These are phyloP conservation scores for Serendipita sp. DNA, from an alignment of 768 basidiomycete genomes.

Conservation along the genomic window DNA sequence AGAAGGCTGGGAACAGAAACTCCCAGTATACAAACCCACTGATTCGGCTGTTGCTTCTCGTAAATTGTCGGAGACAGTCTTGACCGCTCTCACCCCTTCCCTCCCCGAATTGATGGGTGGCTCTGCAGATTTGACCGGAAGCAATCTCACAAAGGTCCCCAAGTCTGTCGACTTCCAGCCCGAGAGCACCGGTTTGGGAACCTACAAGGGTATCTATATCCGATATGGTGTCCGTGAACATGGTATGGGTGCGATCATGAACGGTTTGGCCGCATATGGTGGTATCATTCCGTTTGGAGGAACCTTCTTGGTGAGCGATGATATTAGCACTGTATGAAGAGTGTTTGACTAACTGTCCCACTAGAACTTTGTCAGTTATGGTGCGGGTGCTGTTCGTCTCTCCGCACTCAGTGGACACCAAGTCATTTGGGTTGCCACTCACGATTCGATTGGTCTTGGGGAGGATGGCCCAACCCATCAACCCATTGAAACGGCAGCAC, in stretches of 20 bases:
- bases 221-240: conserved; percentile 97
- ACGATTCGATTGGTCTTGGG: conserved; percentile 85
- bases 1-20: conserved; percentile 65
- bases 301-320: conserved; percentile 61
- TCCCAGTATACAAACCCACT: conserved; percentile 70
- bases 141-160: conserved; percentile 82
- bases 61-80: conserved; percentile 81
- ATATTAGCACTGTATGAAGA: conserved; percentile 14
- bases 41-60: conserved; percentile 82
- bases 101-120: conserved; percentile 78
- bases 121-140: conserved; percentile 83
- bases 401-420: conserved; percentile 80
- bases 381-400: conserved; percentile 80
- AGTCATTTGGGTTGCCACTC: conserved; percentile 92
- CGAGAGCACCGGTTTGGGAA: conserved; percentile 67
- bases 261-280: conserved; percentile 80
- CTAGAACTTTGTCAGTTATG: conserved; percentile 87
- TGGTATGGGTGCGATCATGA: conserved; percentile 91
- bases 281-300: conserved; percentile 80
- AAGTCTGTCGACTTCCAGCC: conserved; percentile 81
- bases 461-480: conserved; percentile 97
- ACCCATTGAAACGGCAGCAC: conserved; percentile 76
- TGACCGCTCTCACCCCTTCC: conserved; percentile 54
- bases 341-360: background rate
- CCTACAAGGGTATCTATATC: conserved; percentile 76